Conservation (phyloP, 192 early-diverging fungal genomes). For the Chytriomyces hyalinus region DNA sequence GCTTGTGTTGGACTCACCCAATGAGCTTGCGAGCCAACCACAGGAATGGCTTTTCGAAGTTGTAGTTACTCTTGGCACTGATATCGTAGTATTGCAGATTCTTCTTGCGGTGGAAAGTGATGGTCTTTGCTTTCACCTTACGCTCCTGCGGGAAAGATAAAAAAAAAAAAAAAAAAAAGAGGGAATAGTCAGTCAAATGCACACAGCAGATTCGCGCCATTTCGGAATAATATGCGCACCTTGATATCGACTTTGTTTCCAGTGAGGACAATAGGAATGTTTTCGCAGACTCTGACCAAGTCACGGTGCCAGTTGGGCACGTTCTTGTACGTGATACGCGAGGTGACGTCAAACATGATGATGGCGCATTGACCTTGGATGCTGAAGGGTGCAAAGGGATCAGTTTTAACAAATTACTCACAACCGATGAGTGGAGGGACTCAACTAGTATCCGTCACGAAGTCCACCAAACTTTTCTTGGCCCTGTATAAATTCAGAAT, state of each 20-base stretch:
- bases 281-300: slow-evolving; percentile 98
- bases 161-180: neutral
- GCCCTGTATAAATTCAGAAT: slow-evolving; percentile 51
- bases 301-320: slow-evolving; percentile 99
- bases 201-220: neutral
- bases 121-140: slow-evolving; percentile 99
- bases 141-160: slow-evolving; percentile 72
- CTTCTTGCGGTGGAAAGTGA: slow-evolving; percentile 99
- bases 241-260: slow-evolving; percentile 99
- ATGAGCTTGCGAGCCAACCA: slow-evolving; percentile 98
- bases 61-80: slow-evolving; percentile 99
- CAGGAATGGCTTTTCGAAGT: slow-evolving; percentile 99
- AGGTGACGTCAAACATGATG: slow-evolving; percentile 99
- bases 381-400: slow-evolving; percentile 39
- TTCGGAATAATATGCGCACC: slow-evolving; percentile 46
- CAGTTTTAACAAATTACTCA: neutral
- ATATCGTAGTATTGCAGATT: slow-evolving; percentile 99
- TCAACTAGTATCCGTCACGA: slow-evolving; percentile 98
- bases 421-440: neutral
- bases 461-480: slow-evolving; percentile 99
- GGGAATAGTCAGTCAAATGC: neutral
- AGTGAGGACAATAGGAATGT: slow-evolving; percentile 99
- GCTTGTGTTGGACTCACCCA: slow-evolving; percentile 53
- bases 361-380: slow-evolving; percentile 99
- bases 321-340: slow-evolving; percentile 99